Evolutionary conservation across 2,329 filamentous ascomycete species (phyloP), one percentile per base, ranked within the genome.

Genomic region (Tolypocladium sp.): DNA sequence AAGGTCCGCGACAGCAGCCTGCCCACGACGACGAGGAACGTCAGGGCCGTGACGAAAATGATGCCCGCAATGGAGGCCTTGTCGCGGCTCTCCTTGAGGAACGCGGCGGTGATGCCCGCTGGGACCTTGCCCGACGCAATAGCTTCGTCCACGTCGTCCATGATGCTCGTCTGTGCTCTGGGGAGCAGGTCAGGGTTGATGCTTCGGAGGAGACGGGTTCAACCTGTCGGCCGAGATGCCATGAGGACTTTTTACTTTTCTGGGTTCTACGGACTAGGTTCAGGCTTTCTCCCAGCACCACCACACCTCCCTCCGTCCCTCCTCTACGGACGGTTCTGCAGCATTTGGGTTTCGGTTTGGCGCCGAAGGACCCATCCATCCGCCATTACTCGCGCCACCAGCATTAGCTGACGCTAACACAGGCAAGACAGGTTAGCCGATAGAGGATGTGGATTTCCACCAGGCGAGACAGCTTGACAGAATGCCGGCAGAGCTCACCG

Each of bases 31-130:
- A 77, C 56, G 1, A 73, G 49, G 52, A 66, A 66, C 2, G 74
- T 71, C 44, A 77, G 25, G 17, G 65, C 65, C 2, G 70, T 67
- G 37, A 78, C 69, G 56, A 76, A 65, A 22, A 76, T 67, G 40
- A 77, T 77, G 2, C 72, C 75, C 5, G 68, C 67, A 61, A 78
- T 73, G 7, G 76, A 70, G 0, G 72, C 62, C 9, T 63, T 61
- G 56, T 78, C 76, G 37, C 67, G 71, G 56, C 65, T 70, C 63
- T 77, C 64, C 58, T 70, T 68, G 49, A 78, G 68, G 56, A 71
- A 73, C 1, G 62, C 69, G 17, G 67, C 66, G 1, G 71, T 71
- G 56, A 76, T 64, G 22, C 58, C 67, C 0, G 69, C 60, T 2
- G 74, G 74, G 20, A 78, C 69, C 10, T 65, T 66, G 38, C 74